These are phyloP conservation scores for Fraxinus sp. DNA, from an alignment of 305 asterid genomes.

Conservation along the genomic window DNA sequence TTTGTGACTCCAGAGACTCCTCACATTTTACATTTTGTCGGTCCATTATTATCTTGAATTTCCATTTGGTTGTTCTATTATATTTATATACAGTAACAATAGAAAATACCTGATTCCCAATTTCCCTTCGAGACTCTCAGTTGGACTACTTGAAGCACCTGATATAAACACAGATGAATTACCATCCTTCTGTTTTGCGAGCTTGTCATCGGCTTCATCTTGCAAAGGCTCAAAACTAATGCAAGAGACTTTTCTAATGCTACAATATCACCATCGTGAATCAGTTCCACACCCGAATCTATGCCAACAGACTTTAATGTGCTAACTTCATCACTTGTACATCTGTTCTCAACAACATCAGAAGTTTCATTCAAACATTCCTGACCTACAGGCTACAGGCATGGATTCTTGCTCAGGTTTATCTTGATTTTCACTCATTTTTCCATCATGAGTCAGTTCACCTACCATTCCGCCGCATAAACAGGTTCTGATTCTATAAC, in stretches of 20 bases:
- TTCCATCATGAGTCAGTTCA: slow-evolving; percentile 28
- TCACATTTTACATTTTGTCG: too few relatives aligned
- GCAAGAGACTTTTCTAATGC: slow-evolving; percentile 25
- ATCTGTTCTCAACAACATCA: slow-evolving; percentile 23
- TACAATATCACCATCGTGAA: slow-evolving; percentile 23
- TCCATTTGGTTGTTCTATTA: not conserved
- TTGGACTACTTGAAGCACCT: slow-evolving; percentile 43
- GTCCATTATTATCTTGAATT: too few relatives aligned
- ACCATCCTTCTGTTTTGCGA: slow-evolving; percentile 31
- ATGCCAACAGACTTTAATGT: slow-evolving; percentile 12
- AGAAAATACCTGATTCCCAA: slow-evolving; percentile 75
- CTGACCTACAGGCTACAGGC: slow-evolving; percentile 7
- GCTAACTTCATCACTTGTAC: slow-evolving; percentile 13
- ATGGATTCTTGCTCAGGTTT: slow-evolving; percentile 25
- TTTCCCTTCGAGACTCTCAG: slow-evolving; percentile 71
- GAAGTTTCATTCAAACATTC: slow-evolving; percentile 19
- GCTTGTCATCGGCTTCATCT: slow-evolving; percentile 40
- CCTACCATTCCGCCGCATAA: slow-evolving; percentile 6
- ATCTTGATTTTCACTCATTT: slow-evolving; percentile 26
- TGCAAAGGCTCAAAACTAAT: slow-evolving; percentile 29
- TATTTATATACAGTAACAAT: not conserved
- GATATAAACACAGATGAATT: slow-evolving; percentile 37
- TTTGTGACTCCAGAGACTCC: too few relatives aligned
- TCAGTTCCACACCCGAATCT: slow-evolving; percentile 15
- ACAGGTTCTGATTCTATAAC: slow-evolving; percentile 17